phyloP scores from a whole-genome alignment of 805 yeast species.

The Teunomyces barrocoloradensis region DNA sequence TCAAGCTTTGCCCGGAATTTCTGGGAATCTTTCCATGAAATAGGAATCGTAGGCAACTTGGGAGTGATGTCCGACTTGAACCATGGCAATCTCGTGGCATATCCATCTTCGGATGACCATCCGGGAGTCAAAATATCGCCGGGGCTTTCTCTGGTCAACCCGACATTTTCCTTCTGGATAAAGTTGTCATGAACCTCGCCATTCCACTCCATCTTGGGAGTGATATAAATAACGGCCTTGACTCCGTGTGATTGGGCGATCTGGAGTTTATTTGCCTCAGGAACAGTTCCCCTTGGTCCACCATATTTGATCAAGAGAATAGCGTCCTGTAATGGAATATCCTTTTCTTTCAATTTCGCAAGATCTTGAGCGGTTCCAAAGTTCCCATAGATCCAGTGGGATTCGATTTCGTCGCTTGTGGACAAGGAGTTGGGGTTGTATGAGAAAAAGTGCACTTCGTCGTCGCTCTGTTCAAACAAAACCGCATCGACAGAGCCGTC shows the following conservation, averaged over 20 bases:
- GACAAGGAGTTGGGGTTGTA: slow-evolving; percentile 65
- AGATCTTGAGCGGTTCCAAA: slow-evolving; percentile 63
- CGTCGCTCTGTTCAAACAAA: slow-evolving; percentile 31
- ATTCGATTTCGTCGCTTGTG: slow-evolving; percentile 52
- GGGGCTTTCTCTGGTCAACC: slow-evolving; percentile 55
- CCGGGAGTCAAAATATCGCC: slow-evolving; percentile 87
- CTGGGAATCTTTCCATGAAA: slow-evolving; percentile 70
- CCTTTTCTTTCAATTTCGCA: slow-evolving; percentile 30
- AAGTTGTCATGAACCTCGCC: slow-evolving; percentile 27
- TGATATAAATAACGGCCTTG: slow-evolving; percentile 65
- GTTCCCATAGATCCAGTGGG: slow-evolving; percentile 60
- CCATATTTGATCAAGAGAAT: slow-evolving; percentile 65
- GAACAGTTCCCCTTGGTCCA: slow-evolving; percentile 20
- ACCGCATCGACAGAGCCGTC: slow-evolving; percentile 40
- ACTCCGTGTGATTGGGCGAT: slow-evolving; percentile 59
- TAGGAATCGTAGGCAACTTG: slow-evolving; percentile 71
- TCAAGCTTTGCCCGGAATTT: slow-evolving; percentile 30
- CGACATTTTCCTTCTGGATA: slow-evolving; percentile 57
- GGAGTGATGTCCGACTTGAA: slow-evolving; percentile 55
- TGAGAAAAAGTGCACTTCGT: slow-evolving; percentile 41
- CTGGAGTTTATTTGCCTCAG: slow-evolving; percentile 36
- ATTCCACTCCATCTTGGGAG: slow-evolving; percentile 19
- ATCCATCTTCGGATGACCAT: slow-evolving; percentile 49
- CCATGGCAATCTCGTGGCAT: slow-evolving; percentile 40
- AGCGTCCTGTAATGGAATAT: slow-evolving; percentile 43